These are phyloP conservation scores for Filobasidium floriforme DNA, from an alignment of 768 basidiomycete species.

Conservation along the genomic window DNA sequence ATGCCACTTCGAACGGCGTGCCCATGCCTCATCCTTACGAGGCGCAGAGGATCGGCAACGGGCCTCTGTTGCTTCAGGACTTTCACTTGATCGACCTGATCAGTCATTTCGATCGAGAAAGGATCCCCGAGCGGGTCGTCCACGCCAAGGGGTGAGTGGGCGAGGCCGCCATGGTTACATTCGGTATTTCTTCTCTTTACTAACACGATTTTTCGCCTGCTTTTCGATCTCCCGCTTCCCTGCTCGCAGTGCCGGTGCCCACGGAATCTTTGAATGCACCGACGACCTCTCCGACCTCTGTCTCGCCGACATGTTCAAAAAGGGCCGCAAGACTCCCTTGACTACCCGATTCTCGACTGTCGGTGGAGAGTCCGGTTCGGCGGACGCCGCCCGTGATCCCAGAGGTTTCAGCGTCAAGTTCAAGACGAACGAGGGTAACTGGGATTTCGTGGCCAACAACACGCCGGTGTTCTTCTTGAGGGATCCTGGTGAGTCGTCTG, in stretches of 20 bases:
- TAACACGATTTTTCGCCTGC: background rate
- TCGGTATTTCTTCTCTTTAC: too few relatives aligned
- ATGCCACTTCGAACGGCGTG: constrained; percentile 80
- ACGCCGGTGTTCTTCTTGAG: constrained; percentile 36
- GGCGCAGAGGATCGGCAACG: constrained; percentile 67
- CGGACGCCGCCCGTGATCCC: constrained; percentile 48
- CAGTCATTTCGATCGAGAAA: constrained; percentile 57
- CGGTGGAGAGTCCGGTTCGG: constrained; percentile 49
- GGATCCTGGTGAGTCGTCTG: constrained; percentile 17
- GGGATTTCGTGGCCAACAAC: constrained; percentile 47
- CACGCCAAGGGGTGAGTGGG: constrained; percentile 26
- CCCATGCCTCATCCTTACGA: constrained; percentile 60
- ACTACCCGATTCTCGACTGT: constrained; percentile 48
- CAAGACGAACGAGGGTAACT: constrained; percentile 48
- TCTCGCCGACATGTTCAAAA: constrained; percentile 45
- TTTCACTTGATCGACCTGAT: constrained; percentile 69
- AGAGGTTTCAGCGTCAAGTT: constrained; percentile 49
- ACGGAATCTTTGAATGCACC: constrained; percentile 47
- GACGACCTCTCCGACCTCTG: constrained; percentile 46
- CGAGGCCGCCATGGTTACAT: too few relatives aligned
- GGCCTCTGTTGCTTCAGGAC: constrained; percentile 80
- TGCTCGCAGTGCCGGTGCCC: constrained; percentile 52
- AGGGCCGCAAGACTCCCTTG: constrained; percentile 43
- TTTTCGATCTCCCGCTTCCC: constrained; percentile 41
- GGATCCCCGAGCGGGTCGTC: constrained; percentile 46